phyloP scores from a whole-genome alignment of 75 land plant species.

The Cupressus sempervirens region DNA sequence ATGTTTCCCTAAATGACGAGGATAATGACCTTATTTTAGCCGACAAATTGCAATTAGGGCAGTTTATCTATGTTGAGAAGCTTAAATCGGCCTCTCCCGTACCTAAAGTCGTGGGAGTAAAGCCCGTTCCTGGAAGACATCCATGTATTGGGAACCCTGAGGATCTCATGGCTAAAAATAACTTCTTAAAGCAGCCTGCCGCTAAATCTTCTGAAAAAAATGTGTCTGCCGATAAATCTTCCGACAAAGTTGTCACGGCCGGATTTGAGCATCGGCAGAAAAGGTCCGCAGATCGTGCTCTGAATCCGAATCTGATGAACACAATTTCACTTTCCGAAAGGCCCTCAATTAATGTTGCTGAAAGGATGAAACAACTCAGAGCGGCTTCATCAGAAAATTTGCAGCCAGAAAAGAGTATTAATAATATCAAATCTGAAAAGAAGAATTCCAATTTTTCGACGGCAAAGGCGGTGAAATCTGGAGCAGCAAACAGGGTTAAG shows the following conservation, averaged over 20 bases:
- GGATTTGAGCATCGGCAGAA: not conserved
- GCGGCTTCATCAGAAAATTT: not conserved
- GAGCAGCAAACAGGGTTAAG: slow-evolving; percentile 2
- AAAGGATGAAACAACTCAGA: slow-evolving; percentile 1
- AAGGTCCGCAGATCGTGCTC: not conserved
- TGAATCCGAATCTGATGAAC: not conserved
- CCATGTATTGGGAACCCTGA: slow-evolving; percentile 87
- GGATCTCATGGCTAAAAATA: slow-evolving; percentile 60
- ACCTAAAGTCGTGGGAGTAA: slow-evolving; percentile 74
- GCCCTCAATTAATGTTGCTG: slow-evolving; percentile 5
- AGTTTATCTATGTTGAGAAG: slow-evolving; percentile 83
- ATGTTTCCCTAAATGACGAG: slow-evolving; percentile 78
- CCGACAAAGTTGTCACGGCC: not conserved
- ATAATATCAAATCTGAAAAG: not conserved
- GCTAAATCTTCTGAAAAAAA: not conserved
- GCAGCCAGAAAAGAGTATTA: not conserved
- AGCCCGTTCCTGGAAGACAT: slow-evolving; percentile 83
- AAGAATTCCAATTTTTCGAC: not conserved
- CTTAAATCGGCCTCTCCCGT: slow-evolving; percentile 72
- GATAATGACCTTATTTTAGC: slow-evolving; percentile 89
- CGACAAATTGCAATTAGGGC: slow-evolving; percentile 89
- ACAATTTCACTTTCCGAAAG: not conserved
- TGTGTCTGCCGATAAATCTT: not conserved
- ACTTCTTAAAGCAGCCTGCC: not conserved
- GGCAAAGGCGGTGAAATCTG: not conserved